Percentiles rank a stretch among this genome's conserved stretches.
Conservation (phyloP, 2,329 filamentous ascomycete species). For the Dryadomyces quercus-mongolicae region DNA sequence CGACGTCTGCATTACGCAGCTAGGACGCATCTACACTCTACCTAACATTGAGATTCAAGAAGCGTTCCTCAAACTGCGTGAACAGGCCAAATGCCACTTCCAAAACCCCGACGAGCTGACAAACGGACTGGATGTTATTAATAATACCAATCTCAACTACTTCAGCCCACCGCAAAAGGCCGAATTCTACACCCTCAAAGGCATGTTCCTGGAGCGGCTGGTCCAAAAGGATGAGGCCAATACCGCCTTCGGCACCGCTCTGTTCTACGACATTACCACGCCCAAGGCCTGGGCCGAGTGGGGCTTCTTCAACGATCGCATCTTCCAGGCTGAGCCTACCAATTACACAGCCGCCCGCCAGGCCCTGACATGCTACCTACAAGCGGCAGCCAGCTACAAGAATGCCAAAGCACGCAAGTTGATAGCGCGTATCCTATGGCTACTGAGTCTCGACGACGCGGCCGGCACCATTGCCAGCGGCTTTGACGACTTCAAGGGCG, state of each 20-base stretch:
- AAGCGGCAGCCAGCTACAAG: slow-evolving; percentile 93
- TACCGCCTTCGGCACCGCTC: slow-evolving; percentile 82
- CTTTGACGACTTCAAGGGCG: slow-evolving; percentile 94
- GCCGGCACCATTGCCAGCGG: slow-evolving; percentile 72
- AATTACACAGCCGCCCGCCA: slow-evolving; percentile 79
- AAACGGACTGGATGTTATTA: slow-evolving; percentile 92
- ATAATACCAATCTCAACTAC: slow-evolving; percentile 98
- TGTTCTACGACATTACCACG: slow-evolving; percentile 91
- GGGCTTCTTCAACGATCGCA: slow-evolving; percentile 94
- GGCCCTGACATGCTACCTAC: slow-evolving; percentile 89
- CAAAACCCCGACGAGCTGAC: slow-evolving; percentile 88
- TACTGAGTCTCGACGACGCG: slow-evolving; percentile 84
- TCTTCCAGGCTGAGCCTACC: slow-evolving; percentile 81
- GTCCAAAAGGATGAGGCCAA: slow-evolving; percentile 85
- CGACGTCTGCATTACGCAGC: slow-evolving; percentile 92
- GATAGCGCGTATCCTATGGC: slow-evolving; percentile 85
- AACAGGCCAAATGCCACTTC: slow-evolving; percentile 98
- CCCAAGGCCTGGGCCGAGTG: slow-evolving; percentile 99
- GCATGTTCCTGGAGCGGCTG: slow-evolving; percentile 96
- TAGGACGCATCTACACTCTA: slow-evolving; percentile 95
- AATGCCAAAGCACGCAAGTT: slow-evolving; percentile 92
- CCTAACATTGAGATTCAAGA: slow-evolving; percentile 99
- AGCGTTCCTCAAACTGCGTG: slow-evolving; percentile 93
- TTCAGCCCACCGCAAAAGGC: slow-evolving; percentile 94
- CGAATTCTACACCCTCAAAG: slow-evolving; percentile 97